Conservation (phyloP, 2,329 filamentous ascomycete species). For the Pseudogymnoascus sp. region DNA sequence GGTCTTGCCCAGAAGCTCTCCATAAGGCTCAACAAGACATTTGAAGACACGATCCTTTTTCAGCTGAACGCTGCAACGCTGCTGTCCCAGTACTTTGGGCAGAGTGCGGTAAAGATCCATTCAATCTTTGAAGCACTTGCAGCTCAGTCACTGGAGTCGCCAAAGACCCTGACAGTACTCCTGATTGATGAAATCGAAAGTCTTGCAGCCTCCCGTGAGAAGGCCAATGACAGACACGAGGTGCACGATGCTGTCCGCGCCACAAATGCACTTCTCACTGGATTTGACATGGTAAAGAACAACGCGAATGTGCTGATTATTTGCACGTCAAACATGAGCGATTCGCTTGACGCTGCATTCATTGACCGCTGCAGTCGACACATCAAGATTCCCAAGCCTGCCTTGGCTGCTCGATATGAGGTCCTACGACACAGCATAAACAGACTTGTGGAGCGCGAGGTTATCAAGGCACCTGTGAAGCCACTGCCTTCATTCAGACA, state of each 20-base stretch:
- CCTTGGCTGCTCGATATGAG: constrained; percentile 21
- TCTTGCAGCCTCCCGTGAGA: constrained; percentile 24
- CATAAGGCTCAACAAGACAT: constrained; percentile 34
- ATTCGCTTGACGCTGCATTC: constrained; percentile 25
- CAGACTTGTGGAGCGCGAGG: constrained; percentile 15
- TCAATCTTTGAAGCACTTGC: constrained; percentile 35
- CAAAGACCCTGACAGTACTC: constrained; percentile 22
- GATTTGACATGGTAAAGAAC: constrained; percentile 20
- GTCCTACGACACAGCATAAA: constrained; percentile 22
- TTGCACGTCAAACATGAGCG: constrained; percentile 26
- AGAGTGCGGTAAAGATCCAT: constrained; percentile 36
- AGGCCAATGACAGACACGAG: constrained; percentile 19
- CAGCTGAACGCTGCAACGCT: constrained; percentile 38
- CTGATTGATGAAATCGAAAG: constrained; percentile 30
- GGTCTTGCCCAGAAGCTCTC: constrained; percentile 64
- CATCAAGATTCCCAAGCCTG: constrained; percentile 19
- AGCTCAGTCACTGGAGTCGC: constrained; percentile 19
- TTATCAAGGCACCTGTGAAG: background rate
- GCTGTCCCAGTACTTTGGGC: constrained; percentile 40
- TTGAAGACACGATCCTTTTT: constrained; percentile 31
- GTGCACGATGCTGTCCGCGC: constrained; percentile 26
- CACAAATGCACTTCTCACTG: constrained; percentile 28
- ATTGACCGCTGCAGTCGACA: constrained; percentile 23
- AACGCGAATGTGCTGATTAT: constrained; percentile 24
- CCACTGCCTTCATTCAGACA: background rate